phyloP scores from a whole-genome alignment of 2,329 filamentous ascomycete genomes.

The Fusarium praegraminearum region DNA sequence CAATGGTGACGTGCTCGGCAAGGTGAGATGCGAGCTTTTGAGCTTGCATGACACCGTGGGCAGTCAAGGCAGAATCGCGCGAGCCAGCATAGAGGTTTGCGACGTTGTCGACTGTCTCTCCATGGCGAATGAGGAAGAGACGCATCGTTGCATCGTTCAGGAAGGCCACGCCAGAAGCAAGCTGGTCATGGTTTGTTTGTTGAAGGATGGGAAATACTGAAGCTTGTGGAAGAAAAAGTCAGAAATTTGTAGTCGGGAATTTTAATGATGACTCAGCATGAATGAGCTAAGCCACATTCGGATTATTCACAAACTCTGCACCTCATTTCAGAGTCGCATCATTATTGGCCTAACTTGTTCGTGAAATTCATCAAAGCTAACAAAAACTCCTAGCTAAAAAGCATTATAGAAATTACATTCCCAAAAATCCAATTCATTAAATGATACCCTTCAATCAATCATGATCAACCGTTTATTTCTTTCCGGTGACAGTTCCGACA shows the following conservation, averaged over 20 bases:
- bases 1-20: slow-evolving; percentile 55
- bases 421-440: slow-evolving; percentile 23
- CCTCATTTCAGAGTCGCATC: not conserved
- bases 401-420: slow-evolving; percentile 1
- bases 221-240: slow-evolving; percentile 29
- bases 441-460: slow-evolving; percentile 8
- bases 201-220: not conserved
- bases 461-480: slow-evolving; percentile 27
- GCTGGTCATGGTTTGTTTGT: slow-evolving; percentile 40
- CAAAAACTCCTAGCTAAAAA: slow-evolving; percentile 32
- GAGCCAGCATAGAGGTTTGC: slow-evolving; percentile 82
- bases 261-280: slow-evolving; percentile 33
- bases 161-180: slow-evolving; percentile 33
- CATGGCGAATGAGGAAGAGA: slow-evolving; percentile 85
- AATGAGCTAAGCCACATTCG: slow-evolving; percentile 5
- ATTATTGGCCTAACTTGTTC: slow-evolving; percentile 31
- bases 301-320: not conserved
- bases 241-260: slow-evolving; percentile 33
- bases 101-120: slow-evolving; percentile 91
- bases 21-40: slow-evolving; percentile 76
- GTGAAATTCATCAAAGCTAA: slow-evolving; percentile 34
- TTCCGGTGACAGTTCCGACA: slow-evolving; percentile 57
- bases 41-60: slow-evolving; percentile 85
- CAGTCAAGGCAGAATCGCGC: slow-evolving; percentile 83
- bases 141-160: slow-evolving; percentile 51